Evolutionary conservation across 1,139 yeast genomes (phyloP).

Genomic region (Pichia sp.): DNA sequence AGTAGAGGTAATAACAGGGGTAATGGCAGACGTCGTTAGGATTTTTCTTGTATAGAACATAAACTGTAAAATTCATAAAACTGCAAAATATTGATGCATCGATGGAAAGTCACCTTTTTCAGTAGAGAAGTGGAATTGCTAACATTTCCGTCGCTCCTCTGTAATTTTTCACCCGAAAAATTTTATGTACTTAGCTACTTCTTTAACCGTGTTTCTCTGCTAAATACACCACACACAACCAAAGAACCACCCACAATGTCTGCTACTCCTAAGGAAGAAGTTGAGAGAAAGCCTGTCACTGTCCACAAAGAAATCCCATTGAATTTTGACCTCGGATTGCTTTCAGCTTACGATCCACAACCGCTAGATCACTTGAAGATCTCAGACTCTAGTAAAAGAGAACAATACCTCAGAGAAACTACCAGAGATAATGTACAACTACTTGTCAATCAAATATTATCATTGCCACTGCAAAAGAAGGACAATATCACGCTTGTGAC

Average conservation of each 20-base stretch:
- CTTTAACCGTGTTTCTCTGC: too few species aligned
- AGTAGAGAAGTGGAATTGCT: too few species aligned
- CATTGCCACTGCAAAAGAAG: constrained; percentile 78
- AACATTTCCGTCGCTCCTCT: too few species aligned
- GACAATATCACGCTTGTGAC: constrained; percentile 71
- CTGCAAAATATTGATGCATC: too few species aligned
- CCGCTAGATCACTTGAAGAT: constrained; percentile 63
- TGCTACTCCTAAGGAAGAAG: constrained; percentile 8
- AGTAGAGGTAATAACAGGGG: too few species aligned
- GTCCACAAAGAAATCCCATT: constrained; percentile 89
- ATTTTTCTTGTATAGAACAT: too few species aligned
- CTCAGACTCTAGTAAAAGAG: constrained; percentile 46
- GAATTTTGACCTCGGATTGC: constrained; percentile 76
- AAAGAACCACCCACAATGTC: constrained; percentile 10
- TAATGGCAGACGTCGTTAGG: too few species aligned
- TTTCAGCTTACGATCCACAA: constrained; percentile 80
- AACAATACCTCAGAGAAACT: constrained; percentile 54
- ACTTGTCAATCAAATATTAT: constrained; percentile 79
- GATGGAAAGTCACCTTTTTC: too few species aligned
- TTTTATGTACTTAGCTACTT: too few species aligned
- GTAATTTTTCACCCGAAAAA: too few species aligned
- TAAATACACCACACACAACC: too few species aligned
- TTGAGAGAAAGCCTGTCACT: constrained; percentile 54
- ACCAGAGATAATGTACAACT: constrained; percentile 93
- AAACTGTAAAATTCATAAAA: too few species aligned